These are phyloP conservation scores for Candolleomyces efflorescens DNA, from an alignment of 768 basidiomycete species.

Conservation along the genomic window DNA sequence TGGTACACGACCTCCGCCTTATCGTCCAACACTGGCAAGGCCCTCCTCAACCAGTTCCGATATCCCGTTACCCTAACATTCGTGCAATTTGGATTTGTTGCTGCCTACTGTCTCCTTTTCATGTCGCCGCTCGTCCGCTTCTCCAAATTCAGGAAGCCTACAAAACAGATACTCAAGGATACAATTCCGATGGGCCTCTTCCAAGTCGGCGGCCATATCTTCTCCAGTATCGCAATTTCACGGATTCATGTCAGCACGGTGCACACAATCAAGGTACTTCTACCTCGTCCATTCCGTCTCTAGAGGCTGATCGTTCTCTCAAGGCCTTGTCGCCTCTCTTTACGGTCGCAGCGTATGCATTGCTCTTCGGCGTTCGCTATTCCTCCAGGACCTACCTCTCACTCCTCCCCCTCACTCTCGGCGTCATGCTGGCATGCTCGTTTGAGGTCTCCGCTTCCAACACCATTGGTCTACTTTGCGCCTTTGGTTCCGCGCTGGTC, in stretches of 20 bases:
- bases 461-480: conserved; percentile 82
- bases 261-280: conserved; percentile 93
- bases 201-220: conserved; percentile 97
- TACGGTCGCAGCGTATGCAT: conserved; percentile 93
- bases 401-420: conserved; percentile 89
- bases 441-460: conserved; percentile 91
- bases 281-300: neutral
- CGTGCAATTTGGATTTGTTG: conserved; percentile 95
- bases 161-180: conserved; percentile 62
- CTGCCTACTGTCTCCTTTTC: conserved; percentile 77
- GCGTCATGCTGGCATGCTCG: conserved; percentile 97
- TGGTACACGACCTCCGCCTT: conserved; percentile 95
- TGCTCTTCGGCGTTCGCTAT: conserved; percentile 92
- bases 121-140: conserved; percentile 73
- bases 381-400: conserved; percentile 88
- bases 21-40: conserved; percentile 95
- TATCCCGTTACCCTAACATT: conserved; percentile 97
- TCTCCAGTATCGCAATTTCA: conserved; percentile 96
- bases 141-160: conserved; percentile 66
- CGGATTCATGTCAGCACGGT: conserved; percentile 96
- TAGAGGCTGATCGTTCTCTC: neutral
- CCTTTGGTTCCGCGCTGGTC: conserved; percentile 93
- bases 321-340: conserved; percentile 96
- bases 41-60: conserved; percentile 87
- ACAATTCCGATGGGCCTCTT: conserved; percentile 97